Percentiles rank a stretch among this genome's conserved stretches.
phyloP scores from a whole-genome alignment of 2,329 filamentous ascomycete species.

The Curvularia hawaiiensis region DNA sequence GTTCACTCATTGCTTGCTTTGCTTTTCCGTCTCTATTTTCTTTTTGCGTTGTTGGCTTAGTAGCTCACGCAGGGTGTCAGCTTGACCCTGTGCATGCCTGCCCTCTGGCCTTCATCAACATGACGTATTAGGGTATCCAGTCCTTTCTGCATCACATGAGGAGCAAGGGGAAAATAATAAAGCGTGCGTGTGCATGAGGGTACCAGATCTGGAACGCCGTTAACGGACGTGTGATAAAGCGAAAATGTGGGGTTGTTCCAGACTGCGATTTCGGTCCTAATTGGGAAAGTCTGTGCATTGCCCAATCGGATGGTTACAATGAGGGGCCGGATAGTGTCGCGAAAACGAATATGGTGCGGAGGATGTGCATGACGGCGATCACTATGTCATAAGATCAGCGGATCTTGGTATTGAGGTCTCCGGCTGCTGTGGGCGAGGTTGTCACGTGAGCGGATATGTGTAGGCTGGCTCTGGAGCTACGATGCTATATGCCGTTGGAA shows the following conservation, averaged over 20 bases:
- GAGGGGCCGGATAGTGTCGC: not conserved
- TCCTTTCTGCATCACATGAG: not conserved
- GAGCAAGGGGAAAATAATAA: not conserved
- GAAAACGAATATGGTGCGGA: not conserved
- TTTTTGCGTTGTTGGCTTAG: not conserved
- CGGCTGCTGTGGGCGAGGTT: not conserved
- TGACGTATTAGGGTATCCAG: not conserved
- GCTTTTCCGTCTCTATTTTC: not conserved
- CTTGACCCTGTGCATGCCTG: not conserved
- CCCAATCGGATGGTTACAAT: not conserved
- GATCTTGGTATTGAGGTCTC: not conserved
- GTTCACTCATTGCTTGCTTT: not conserved
- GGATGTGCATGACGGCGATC: not conserved
- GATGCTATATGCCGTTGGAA: not conserved
- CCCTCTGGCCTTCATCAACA: not conserved
- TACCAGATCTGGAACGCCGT: not conserved
- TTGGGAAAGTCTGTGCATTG: slow-evolving; percentile 7
- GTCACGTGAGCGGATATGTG: not conserved
- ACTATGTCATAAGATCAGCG: not conserved
- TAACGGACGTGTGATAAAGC: not conserved
- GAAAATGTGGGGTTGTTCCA: slow-evolving; percentile 2
- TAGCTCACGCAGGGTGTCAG: not conserved
- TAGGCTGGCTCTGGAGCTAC: not conserved
- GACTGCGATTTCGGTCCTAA: slow-evolving; percentile 5
- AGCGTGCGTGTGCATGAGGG: not conserved